Conservation (phyloP, 768 basidiomycete genomes). For the Hemileccinum rubropunctum region DNA sequence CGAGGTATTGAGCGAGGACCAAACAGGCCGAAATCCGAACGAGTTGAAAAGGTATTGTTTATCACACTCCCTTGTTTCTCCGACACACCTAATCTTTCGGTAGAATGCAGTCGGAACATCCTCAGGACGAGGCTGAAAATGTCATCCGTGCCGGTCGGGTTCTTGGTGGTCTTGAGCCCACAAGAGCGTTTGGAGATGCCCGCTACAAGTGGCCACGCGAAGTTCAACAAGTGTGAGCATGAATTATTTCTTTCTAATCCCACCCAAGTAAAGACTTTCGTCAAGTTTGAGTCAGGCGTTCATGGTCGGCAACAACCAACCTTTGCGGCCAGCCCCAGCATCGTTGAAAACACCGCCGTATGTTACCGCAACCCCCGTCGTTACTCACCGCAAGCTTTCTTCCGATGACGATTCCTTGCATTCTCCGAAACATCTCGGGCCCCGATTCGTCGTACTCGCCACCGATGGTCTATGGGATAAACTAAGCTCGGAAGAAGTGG, state of each 20-base stretch:
- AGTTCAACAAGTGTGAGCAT: conserved; percentile 65
- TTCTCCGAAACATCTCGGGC: conserved; percentile 26
- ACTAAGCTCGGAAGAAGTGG: conserved; percentile 79
- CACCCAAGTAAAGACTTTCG: not conserved
- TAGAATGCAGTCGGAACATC: conserved; percentile 83
- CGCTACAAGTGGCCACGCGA: conserved; percentile 84
- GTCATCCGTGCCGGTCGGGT: conserved; percentile 82
- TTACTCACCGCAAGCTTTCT: conserved; percentile 70
- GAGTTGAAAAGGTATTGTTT: conserved; percentile 72
- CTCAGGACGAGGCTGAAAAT: conserved; percentile 62
- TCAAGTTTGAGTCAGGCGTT: conserved; percentile 62
- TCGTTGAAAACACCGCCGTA: conserved; percentile 89
- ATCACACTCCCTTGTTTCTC: not conserved
- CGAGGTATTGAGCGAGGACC: conserved; percentile 93
- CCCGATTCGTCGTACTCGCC: conserved; percentile 81
- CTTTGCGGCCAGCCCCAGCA: conserved; percentile 57
- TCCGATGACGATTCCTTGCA: conserved; percentile 36
- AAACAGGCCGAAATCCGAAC: conserved; percentile 87
- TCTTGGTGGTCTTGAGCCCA: conserved; percentile 84
- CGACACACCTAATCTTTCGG: not conserved
- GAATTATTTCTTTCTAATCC: not conserved
- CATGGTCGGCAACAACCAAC: conserved; percentile 57
- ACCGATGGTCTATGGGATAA: conserved; percentile 85
- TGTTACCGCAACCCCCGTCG: conserved; percentile 79
- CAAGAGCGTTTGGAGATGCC: conserved; percentile 85